phyloP scores from a whole-genome alignment of 305 asterid genomes.

The Solanum hybrid region DNA sequence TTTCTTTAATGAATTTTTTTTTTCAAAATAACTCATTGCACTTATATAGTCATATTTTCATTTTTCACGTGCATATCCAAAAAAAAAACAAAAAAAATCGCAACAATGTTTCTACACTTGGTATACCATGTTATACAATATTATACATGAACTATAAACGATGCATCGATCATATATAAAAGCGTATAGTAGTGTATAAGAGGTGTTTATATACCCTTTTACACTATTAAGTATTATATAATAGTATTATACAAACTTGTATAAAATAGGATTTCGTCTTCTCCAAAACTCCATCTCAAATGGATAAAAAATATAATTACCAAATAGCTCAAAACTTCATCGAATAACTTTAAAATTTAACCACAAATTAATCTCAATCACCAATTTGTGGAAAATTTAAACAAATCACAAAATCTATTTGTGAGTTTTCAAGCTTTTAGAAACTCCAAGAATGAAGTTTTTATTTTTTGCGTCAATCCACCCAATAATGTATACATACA shows the following conservation, averaged over 20 bases:
- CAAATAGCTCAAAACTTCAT: not conserved
- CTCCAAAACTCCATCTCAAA: not conserved
- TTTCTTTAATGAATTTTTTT: too few species aligned
- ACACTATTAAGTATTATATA: not conserved
- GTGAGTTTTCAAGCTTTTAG: not conserved
- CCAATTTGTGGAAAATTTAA: not conserved
- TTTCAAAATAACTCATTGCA: not conserved
- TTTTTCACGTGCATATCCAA: too few species aligned
- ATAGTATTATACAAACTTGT: not conserved
- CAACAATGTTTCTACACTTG: too few species aligned
- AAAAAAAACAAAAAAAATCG: too few species aligned
- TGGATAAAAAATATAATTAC: not conserved
- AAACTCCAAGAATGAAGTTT: not conserved
- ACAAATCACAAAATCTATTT: not conserved
- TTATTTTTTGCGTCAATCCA: not conserved
- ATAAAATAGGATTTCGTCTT: not conserved
- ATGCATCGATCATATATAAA: not conserved
- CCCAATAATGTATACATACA: not conserved
- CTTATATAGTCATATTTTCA: too few species aligned
- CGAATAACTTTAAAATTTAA: not conserved
- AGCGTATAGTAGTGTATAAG: not conserved
- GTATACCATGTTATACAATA: not conserved
- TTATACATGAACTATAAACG: not conserved
- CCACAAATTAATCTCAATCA: not conserved
- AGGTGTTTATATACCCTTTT: too few species aligned